Evolutionary conservation across 2,329 filamentous ascomycete species (phyloP), one percentile per base, ranked within the genome.

Genomic region (Fonsecaea monophora): DNA sequence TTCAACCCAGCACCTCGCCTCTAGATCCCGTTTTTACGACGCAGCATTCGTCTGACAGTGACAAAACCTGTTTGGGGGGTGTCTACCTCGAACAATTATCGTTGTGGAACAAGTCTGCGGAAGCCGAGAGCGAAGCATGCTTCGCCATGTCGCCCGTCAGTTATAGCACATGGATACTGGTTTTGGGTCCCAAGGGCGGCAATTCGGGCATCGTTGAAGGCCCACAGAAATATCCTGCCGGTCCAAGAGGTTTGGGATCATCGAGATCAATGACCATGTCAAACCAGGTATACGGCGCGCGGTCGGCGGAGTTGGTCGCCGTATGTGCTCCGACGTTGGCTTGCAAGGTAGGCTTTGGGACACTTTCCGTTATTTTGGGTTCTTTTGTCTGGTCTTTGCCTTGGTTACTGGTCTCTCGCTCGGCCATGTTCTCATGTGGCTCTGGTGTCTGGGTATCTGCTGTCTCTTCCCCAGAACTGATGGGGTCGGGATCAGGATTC

Each of bases 211-310:
- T 25, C 15, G 45, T 50, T 5, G 6, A 25, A 12, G 45, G 18
- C 4, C 45, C 45, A 13, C 9, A 18, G 9, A 50, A 50, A 21
- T 50, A 50, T 50, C 45, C 45, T 13, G 45, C 21, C 13, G 45
- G 45, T 5, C 45, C 45, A 10, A 50, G 45, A 2, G 45, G 45
- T 50, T 50, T 13, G 9, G 45, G 45, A 50, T 50, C 8, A 25
- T 50, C 45, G 18, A 50, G 45, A 9, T 50, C 45, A 50, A 50
- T 50, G 45, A 50, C 21, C 45, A 50, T 50, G 4, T 50, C 45
- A 25, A 50, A 50, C 45, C 45, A 50, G 21, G 45, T 30, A 50
- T 30, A 50, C 12, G 45, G 45, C 25, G 45, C 30, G 45, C 21
- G 8, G 9, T 25, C 10, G 21, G 45, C 9, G 21, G 21, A 13